Percentiles rank a stretch among this genome's conserved stretches.
Conservation (phyloP, 306 rosid species). For the cucumber (Cucumis sativus) region DNA sequence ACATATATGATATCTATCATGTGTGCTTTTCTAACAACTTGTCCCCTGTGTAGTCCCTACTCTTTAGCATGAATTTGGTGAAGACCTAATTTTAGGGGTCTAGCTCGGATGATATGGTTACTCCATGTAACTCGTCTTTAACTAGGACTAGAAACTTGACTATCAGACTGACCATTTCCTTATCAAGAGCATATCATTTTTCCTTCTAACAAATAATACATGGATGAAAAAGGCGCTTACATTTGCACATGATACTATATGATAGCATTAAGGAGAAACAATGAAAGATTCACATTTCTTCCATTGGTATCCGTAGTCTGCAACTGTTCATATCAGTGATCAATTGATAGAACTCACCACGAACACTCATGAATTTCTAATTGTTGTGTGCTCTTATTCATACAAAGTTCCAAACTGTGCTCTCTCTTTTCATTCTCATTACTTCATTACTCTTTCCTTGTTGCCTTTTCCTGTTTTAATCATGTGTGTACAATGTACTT, state of each 20-base stretch:
- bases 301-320: neutral
- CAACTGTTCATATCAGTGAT: neutral
- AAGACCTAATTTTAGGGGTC: neutral
- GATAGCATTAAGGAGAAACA: neutral
- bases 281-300: neutral
- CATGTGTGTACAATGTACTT: neutral
- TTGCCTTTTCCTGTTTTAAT: neutral
- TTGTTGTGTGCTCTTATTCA: neutral
- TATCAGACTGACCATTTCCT: neutral
- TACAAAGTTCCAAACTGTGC: neutral
- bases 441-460: neutral
- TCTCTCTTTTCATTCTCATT: neutral
- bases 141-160: neutral
- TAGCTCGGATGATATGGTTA: neutral
- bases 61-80: neutral
- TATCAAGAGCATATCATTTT: neutral
- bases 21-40: neutral
- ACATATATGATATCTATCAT: neutral
- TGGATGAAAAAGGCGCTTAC: neutral
- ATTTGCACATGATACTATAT: neutral
- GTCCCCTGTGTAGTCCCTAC: neutral
- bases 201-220: neutral
- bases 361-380: neutral
- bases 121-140: neutral
- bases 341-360: neutral